A percentile compares a stretch with the other conserved stretches of the same genome.
phyloP scores from a whole-genome alignment of 441 rosid genomes.

The Metrosideros polymorpha region DNA sequence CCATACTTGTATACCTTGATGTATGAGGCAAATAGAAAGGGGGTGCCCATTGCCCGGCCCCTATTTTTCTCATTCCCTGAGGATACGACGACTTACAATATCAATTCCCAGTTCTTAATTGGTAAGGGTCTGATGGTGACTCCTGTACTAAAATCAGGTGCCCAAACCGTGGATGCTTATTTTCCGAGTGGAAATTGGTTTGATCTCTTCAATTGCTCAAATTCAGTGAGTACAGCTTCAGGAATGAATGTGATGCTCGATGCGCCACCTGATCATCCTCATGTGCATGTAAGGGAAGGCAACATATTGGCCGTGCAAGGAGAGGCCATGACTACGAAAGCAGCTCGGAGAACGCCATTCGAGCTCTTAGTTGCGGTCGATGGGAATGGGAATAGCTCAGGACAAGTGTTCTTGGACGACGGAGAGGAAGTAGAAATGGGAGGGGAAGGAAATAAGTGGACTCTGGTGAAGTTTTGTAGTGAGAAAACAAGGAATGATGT shows the following conservation, averaged over 20 bases:
- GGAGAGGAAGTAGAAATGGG: conserved; percentile 57
- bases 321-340: conserved; percentile 54
- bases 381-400: conserved; percentile 20
- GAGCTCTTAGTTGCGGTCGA: conserved; percentile 46
- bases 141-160: neutral
- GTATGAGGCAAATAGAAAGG: conserved; percentile 45
- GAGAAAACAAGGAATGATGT: conserved; percentile 8
- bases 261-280: conserved; percentile 42
- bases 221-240: conserved; percentile 1
- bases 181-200: conserved; percentile 7
- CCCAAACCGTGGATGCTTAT: neutral
- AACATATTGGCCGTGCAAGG: conserved; percentile 69
- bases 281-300: conserved; percentile 57
- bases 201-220: conserved; percentile 1
- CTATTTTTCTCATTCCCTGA: conserved; percentile 62
- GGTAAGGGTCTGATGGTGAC: neutral
- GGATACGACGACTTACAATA: conserved; percentile 37
- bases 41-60: conserved; percentile 61
- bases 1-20: conserved; percentile 60
- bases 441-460: conserved; percentile 35
- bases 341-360: conserved; percentile 46
- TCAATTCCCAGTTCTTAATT: conserved; percentile 9
- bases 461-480: conserved; percentile 32
- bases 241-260: conserved; percentile 31
- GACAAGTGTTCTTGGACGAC: conserved; percentile 61